Base-by-base conservation (phyloP, 2,329 filamentous ascomycete genomes). In the Malbranchea cinnamomea region DNA sequence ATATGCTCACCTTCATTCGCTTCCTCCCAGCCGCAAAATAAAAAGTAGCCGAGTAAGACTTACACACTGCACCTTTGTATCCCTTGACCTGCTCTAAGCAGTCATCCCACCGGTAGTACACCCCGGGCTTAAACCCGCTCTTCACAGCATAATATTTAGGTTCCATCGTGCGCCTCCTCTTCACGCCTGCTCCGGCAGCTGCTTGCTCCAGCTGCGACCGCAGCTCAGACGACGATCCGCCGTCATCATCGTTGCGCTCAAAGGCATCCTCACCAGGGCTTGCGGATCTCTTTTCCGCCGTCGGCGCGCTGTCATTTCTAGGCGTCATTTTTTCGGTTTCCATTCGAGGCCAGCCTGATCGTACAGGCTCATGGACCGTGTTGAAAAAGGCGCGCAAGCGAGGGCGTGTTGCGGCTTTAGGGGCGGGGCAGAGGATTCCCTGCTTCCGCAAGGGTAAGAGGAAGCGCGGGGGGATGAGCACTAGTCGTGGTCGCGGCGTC, bases 51-150 rank as follows among this genome's bases (percentile, higher is more conserved):
- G n/a, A 14, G 16, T 15, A 28, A 14, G 24, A 68, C 76, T 53
- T 60, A 83, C 78, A 82, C 20, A 67, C 55, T 34, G 78, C 77
- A 12, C 75, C 75, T 45, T 73, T 67, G 43, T 63, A 71, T 13
- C 72, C 73, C 28, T 60, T 67, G 26, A 74, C 65, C 47, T 78
- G 72, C 17, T 58, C 57, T 37, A 74, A 55, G 43, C 70, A 75
- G 37, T 77, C 72, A 24, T 56, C 52, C 71, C 72, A 78, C 33
- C 60, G 66, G 44, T 68, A 61, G 46, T 78, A 78, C 28, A 78
- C 62, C 6, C 71, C 74, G 4, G 74, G 72, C 24, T 53, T 57
- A 38, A 65, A 66, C 9, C 74, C 74, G 10, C 56, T 56, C 37
- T 66, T 68, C 23, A 78, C 74, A 5, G 71, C 71, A 45, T 78